Base-by-base conservation (phyloP, 2,329 filamentous ascomycete species). In the Fusarium ramigenum region DNA sequence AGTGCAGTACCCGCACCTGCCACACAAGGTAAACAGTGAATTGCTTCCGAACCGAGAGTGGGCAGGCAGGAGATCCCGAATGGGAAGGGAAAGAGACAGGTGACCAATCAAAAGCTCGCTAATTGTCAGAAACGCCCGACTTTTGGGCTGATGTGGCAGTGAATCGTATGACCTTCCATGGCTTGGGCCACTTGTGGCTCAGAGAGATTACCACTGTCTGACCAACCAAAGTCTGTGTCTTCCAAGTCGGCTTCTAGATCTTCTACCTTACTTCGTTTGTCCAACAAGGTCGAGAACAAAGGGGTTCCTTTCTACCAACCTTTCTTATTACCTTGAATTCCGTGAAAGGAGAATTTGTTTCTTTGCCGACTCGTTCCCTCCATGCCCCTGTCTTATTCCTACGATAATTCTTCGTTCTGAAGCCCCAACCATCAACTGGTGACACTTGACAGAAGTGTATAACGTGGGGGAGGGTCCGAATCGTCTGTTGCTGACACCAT, bases 81-180 rank as follows among this genome's bases (percentile, higher is more conserved):
- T 25, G 39, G 57, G 57, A 63, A 66, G 63, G 36, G 32, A 50
- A 44, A 10, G 40, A 58, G 16, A 4, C 21, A 7, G 6, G n/a
- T 43, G 46, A 7, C 76, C 76, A 78, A 76, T 76, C 60, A 64
- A 8, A 39, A 25, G 30, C 10, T 28, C 23, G 50, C 21, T 42
- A 67, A 65, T 78, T 74, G 76, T 77, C 60, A 78, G 69, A 78
- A 78, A 67, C 75, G 32, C 62, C 65, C 59, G 74, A 78, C 70
- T 34, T 70, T 78, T 78, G 72, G 63, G 74, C 68, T 66, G 74
- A 77, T 78, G 76, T 78, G 75, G 77, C 72, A 75, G 76, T 77
- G 74, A 75, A 77, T 78, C 76, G 76, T 77, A 78, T 74, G 77
- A 77, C 72, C 61, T 70, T 54, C 37, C 19, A 21, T 39, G 49